Base-by-base conservation (phyloP, 345 rosid genomes). In the Salix dunnii region DNA sequence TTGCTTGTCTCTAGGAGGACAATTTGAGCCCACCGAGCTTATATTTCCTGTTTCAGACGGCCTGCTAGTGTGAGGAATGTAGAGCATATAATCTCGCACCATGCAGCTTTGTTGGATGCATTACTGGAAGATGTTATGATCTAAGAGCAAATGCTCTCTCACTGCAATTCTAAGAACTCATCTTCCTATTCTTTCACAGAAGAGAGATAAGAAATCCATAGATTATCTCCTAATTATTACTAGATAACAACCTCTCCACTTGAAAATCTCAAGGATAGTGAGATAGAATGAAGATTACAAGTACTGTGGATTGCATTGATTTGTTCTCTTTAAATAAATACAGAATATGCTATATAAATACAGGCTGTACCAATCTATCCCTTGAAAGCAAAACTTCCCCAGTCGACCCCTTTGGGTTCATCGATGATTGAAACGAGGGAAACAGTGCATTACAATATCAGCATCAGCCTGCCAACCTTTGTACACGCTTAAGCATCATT, bases 401-500 rank as follows among this genome's bases (percentile, higher is more conserved):
- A 67, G 14, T 55, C 38, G 36, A 53, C 27, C 65, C 36, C 49
- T 23, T 13, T 3, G 49, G 10, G 27, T 23, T 13, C 38, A 10
- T 49, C n/a, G 40, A 62, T 0, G 46, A 16, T 38, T 72, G 6
- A 0, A 13, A 36, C 28, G 28, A 61, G 62, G 31, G 28, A 72
- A 10, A 60, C 9, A 38, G 0, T 6, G 23, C 8, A 30, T 23
- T 12, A 17, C 18, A 0, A 4, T 11, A 21, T 12, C 38, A 40
- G 33, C 2, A 11, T 17, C 68, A 28, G 5, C 36, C 72, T 28
- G 12, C 25, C 35, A 67, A 10, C 43, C 43, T 40, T 40, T 27
- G 21, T 51, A 35, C 55, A 33, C n/a, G 55, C 9, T 27, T 23
- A 3, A 38, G 28, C 62, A 68, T 90, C 92, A 93, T 84, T 90